Conservation (phyloP, 129 eudicot genomes). For the Artemisia tridentata region DNA sequence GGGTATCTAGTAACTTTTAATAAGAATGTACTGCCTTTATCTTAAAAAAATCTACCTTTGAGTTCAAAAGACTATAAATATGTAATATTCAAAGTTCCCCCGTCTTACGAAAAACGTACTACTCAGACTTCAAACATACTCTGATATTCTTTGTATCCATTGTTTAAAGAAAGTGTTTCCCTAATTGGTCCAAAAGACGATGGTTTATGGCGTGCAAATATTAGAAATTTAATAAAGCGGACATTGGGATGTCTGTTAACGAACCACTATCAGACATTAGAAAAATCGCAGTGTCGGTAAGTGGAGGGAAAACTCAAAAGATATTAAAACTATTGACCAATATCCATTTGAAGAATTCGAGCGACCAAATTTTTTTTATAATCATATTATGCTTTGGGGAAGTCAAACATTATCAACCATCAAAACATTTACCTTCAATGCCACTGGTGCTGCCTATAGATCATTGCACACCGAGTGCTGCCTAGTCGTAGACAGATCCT, state of each 20-base stretch:
- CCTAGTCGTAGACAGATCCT: background rate
- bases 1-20: background rate
- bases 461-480: too few species aligned
- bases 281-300: background rate
- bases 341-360: background rate
- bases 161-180: too few species aligned
- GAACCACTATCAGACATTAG: too few species aligned
- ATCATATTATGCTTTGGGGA: background rate
- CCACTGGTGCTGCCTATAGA: background rate
- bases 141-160: too few species aligned
- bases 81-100: too few species aligned
- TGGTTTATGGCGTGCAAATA: background rate
- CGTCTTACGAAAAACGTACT: background rate
- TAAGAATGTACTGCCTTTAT: background rate
- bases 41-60: background rate
- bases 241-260: too few species aligned
- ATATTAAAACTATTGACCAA: background rate
- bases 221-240: background rate
- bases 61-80: background rate
- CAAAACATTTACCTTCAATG: slow-evolving; percentile 7
- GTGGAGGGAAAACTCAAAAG: background rate
- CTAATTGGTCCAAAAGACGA: background rate
- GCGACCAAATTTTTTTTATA: background rate
- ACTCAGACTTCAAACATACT: background rate
- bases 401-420: background rate